Evolutionary conservation across 2,329 filamentous ascomycete species (phyloP).

Genomic region (Seiridium unicorne): DNA sequence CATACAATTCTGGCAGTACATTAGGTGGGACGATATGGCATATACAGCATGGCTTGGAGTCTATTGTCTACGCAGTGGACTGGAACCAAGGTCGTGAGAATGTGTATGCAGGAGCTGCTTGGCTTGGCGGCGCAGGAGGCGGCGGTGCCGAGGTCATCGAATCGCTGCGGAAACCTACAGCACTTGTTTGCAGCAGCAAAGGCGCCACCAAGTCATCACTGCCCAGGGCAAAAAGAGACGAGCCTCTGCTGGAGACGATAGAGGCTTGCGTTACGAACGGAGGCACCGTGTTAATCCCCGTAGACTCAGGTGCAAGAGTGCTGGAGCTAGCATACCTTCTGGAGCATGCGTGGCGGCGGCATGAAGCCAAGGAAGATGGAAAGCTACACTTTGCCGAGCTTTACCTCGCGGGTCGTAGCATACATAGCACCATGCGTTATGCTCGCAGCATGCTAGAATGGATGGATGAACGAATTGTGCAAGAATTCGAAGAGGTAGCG

Average conservation of each 20-base stretch:
- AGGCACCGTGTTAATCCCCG: slow-evolving; percentile 89
- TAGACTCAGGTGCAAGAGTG: slow-evolving; percentile 92
- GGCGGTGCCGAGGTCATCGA: slow-evolving; percentile 91
- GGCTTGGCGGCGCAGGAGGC: slow-evolving; percentile 78
- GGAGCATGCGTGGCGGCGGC: slow-evolving; percentile 84
- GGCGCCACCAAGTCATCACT: slow-evolving; percentile 72
- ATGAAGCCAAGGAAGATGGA: slow-evolving; percentile 48
- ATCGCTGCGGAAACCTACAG: slow-evolving; percentile 88
- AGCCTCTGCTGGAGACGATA: slow-evolving; percentile 80
- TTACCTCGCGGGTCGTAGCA: slow-evolving; percentile 83
- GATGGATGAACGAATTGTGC: slow-evolving; percentile 96
- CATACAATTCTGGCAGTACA: slow-evolving; percentile 94
- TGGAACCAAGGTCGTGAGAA: slow-evolving; percentile 99
- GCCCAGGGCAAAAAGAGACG: slow-evolving; percentile 77
- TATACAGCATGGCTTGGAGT: slow-evolving; percentile 93
- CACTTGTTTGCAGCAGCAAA: slow-evolving; percentile 86
- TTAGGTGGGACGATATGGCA: slow-evolving; percentile 98
- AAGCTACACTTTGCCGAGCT: slow-evolving; percentile 57
- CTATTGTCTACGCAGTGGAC: slow-evolving; percentile 94
- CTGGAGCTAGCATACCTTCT: slow-evolving; percentile 89
- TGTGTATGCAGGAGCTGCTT: slow-evolving; percentile 88
- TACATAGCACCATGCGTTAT: slow-evolving; percentile 84
- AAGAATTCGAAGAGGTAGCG: slow-evolving; percentile 79
- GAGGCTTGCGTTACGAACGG: slow-evolving; percentile 75
- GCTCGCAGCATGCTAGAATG: slow-evolving; percentile 96